Percentiles rank a stretch among this genome's conserved stretches.
phyloP scores from a whole-genome alignment of 305 asterid genomes.

The Fraxinus sp. region DNA sequence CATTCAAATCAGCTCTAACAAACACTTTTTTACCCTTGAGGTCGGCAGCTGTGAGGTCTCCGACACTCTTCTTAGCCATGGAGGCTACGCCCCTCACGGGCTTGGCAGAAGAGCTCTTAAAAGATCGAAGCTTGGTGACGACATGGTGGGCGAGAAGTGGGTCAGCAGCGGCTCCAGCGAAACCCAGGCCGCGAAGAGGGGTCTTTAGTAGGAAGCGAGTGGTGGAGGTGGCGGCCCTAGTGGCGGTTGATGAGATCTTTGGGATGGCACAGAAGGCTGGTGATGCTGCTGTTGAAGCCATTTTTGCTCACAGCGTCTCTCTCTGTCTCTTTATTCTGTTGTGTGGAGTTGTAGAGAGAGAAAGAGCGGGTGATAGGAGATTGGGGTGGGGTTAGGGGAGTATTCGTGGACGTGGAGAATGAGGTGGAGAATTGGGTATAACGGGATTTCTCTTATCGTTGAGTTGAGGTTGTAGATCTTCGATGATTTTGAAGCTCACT shows the following conservation, averaged over 20 bases:
- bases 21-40: conserved; percentile 79
- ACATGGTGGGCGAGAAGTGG: conserved; percentile 36
- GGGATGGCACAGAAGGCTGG: conserved; percentile 34
- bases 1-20: conserved; percentile 76
- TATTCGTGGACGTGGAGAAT: conserved; percentile 10
- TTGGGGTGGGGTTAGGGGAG: neutral
- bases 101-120: conserved; percentile 25
- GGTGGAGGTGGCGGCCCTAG: conserved; percentile 22
- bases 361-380: neutral
- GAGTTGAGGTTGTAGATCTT: conserved; percentile 10
- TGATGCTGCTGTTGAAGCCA: conserved; percentile 42
- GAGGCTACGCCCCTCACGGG: conserved; percentile 40
- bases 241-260: conserved; percentile 33
- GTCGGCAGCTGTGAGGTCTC: conserved; percentile 55
- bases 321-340: neutral
- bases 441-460: conserved; percentile 18
- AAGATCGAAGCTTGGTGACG: conserved; percentile 41
- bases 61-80: conserved; percentile 81
- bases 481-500: neutral
- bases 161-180: conserved; percentile 32
- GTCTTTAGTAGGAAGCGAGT: conserved; percentile 37
- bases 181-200: conserved; percentile 39
- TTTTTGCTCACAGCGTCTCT: neutral
- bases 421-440: conserved; percentile 8
- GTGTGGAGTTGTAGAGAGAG: neutral